phyloP scores from a whole-genome alignment of 306 rosid genomes.

The Begonia masoniana region DNA sequence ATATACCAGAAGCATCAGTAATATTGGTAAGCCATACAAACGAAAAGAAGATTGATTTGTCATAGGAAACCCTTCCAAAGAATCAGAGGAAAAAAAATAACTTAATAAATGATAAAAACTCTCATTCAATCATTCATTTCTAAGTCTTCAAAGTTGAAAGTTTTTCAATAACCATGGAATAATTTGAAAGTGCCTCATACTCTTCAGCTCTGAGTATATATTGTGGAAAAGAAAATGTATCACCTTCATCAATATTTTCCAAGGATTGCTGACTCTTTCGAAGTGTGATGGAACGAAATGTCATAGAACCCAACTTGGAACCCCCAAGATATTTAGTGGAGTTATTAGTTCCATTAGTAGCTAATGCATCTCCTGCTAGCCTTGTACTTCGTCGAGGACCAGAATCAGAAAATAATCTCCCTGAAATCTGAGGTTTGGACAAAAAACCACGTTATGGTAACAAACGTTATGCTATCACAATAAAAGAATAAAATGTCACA shows the following conservation, averaged over 20 bases:
- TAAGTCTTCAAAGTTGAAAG: no score
- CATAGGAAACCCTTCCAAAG: no score
- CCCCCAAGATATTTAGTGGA: conserved; percentile 77
- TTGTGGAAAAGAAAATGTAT: neutral
- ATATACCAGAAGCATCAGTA: no score
- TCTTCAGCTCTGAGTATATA: no score
- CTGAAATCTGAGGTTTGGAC: conserved; percentile 49
- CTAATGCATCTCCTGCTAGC: conserved; percentile 52
- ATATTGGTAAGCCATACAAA: no score
- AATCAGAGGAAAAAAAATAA: no score
- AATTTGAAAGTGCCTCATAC: no score
- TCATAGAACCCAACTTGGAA: conserved; percentile 57
- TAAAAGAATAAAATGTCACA: neutral
- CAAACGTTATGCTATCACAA: neutral
- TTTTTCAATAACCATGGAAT: no score
- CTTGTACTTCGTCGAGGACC: conserved; percentile 87
- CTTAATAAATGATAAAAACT: no score
- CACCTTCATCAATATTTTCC: conserved; percentile 85
- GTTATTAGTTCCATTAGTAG: conserved; percentile 68
- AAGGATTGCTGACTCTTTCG: conserved; percentile 80
- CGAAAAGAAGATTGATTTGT: no score
- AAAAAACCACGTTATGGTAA: neutral
- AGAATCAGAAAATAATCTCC: conserved; percentile 89
- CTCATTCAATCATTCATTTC: no score
- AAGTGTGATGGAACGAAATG: conserved; percentile 53